Conservation (phyloP, 306 rosid species). For the Rosa chinensis region DNA sequence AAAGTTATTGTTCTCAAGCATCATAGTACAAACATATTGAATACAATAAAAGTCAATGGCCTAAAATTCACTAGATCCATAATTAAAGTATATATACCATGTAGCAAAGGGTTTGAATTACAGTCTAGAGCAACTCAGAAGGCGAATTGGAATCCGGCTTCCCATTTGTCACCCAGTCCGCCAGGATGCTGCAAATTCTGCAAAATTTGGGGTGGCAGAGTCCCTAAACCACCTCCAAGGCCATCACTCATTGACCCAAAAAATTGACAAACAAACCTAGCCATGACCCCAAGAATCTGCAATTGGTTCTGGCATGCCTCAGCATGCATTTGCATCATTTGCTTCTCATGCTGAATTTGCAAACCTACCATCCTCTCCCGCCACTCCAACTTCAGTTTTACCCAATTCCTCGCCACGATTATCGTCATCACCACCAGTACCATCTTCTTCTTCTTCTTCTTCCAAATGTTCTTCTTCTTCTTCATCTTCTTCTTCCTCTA, state of each 20-base stretch:
- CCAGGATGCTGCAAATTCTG: too few relatives aligned
- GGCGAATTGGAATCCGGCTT: too few relatives aligned
- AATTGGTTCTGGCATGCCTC: conserved; percentile 88
- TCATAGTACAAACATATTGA: too few relatives aligned
- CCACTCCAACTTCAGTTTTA: conserved; percentile 77
- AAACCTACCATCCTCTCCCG: conserved; percentile 71
- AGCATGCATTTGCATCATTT: conserved; percentile 86
- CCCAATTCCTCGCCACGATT: conserved; percentile 18
- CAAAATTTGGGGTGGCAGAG: too few relatives aligned
- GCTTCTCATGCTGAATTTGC: conserved; percentile 92
- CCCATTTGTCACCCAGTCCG: too few relatives aligned
- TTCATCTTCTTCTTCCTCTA: conserved; percentile 36
- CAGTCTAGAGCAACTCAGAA: too few relatives aligned
- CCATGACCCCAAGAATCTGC: conserved; percentile 81
- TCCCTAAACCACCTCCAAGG: too few relatives aligned
- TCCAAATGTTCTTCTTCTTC: conserved; percentile 34
- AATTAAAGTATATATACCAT: too few relatives aligned
- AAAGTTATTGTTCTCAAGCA: too few relatives aligned
- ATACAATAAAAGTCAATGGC: too few relatives aligned
- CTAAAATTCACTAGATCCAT: too few relatives aligned
- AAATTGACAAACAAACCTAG: conserved; percentile 70
- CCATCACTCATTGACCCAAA: conserved; percentile 73
- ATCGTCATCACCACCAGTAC: conserved; percentile 3
- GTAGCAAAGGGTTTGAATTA: too few relatives aligned
- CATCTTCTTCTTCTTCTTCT: conserved; percentile 29